Evolutionary conservation across 1,284 basidiomycete genomes (phyloP).

Genomic region (Peniophora sp.): DNA sequence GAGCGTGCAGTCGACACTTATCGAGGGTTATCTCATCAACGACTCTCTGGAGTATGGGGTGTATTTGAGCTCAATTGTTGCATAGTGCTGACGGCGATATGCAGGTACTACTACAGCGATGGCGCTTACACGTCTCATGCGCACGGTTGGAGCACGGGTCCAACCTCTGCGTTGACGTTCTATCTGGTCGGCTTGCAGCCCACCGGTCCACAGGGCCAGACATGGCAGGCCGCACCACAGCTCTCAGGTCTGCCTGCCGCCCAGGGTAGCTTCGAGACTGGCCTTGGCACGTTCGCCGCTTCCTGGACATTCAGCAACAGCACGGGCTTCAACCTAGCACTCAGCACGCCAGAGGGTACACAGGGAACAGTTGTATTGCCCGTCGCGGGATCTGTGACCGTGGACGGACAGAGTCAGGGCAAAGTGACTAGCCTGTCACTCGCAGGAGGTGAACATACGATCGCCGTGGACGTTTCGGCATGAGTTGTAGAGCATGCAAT

Average conservation of each 20-base stretch:
- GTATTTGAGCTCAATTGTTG: too few species aligned
- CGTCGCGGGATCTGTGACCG: constrained; percentile 19
- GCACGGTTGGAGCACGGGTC: constrained; percentile 27
- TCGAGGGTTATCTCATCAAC: constrained; percentile 46
- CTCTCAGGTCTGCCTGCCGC: constrained; percentile 28
- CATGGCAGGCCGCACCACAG: constrained; percentile 34
- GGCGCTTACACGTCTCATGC: constrained; percentile 38
- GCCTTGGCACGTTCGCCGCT: constrained; percentile 32
- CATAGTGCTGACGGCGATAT: too few species aligned
- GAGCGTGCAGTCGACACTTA: constrained; percentile 41
- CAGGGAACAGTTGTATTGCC: constrained; percentile 23
- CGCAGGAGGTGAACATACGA: too few species aligned
- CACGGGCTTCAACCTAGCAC: constrained; percentile 16
- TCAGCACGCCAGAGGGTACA: constrained; percentile 27
- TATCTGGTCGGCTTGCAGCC: constrained; percentile 35
- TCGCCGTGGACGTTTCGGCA: too few species aligned
- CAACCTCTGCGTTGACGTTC: constrained; percentile 30
- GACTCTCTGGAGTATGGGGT: constrained; percentile 32
- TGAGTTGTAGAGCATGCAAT: too few species aligned
- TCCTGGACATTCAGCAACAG: constrained; percentile 19
- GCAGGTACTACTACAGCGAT: constrained; percentile 32
- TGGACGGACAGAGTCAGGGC: constrained; percentile 16
- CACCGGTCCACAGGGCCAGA: constrained; percentile 28
- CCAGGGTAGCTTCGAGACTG: constrained; percentile 35
- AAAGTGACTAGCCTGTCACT: too few species aligned